Evolutionary conservation across 352 stramenopile genomes (phyloP).

Genomic region (Phytophthora constricta): DNA sequence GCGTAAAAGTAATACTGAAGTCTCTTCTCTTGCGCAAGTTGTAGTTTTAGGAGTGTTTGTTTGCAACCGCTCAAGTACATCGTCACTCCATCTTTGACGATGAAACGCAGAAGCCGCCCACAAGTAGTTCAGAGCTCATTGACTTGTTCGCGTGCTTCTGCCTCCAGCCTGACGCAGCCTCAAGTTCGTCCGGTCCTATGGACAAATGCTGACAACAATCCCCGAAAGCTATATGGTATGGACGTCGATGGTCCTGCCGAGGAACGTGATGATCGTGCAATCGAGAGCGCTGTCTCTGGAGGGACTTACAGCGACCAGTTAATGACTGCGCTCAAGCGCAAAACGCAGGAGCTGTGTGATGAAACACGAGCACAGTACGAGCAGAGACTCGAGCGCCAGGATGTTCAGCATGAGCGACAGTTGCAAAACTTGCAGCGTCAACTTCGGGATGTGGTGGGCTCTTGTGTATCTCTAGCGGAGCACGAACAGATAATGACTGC

Average conservation of each 20-base stretch:
- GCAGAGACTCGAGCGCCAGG: constrained; percentile 48
- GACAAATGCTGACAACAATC: neutral
- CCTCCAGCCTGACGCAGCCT: neutral
- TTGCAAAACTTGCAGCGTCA: constrained; percentile 43
- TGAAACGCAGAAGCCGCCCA: constrained; percentile 10
- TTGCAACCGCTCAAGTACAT: constrained; percentile 19
- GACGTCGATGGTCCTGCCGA: neutral
- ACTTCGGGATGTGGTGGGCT: constrained; percentile 51
- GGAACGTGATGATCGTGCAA: constrained; percentile 1
- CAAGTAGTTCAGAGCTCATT: neutral
- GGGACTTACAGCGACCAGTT: constrained; percentile 23
- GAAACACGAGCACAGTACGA: constrained; percentile 66
- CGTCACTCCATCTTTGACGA: constrained; percentile 5
- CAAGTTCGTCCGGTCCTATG: constrained; percentile 8
- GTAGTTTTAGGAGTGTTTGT: constrained; percentile 17
- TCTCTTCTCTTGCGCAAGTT: no score
- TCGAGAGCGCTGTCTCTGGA: neutral
- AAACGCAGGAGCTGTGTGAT: constrained; percentile 57
- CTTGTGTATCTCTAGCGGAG: constrained; percentile 58
- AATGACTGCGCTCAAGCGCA: constrained; percentile 43
- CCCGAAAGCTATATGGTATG: constrained; percentile 1
- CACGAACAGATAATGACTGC: constrained; percentile 53
- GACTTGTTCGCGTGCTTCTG: neutral
- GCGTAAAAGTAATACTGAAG: no score
- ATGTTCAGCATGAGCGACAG: constrained; percentile 53